Conservation (phyloP, 2,329 filamentous ascomycete species). For the Parastagonospora nodorum region DNA sequence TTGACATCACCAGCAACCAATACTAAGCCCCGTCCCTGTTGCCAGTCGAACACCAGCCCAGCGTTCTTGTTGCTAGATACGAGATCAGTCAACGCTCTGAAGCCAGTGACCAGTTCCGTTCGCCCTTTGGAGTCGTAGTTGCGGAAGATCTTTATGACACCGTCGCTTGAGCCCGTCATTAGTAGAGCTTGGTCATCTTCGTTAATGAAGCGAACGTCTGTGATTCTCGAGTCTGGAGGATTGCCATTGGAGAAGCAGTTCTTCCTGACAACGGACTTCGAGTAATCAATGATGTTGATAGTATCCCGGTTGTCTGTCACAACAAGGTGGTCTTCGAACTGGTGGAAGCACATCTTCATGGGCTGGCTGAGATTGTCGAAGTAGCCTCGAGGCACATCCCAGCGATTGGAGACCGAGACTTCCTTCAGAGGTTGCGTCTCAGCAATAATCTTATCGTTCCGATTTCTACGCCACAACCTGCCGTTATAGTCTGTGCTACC, state of each 20-base stretch:
- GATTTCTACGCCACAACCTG: constrained; percentile 85
- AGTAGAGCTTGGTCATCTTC: constrained; percentile 95
- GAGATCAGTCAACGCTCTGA: constrained; percentile 90
- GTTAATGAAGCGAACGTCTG: constrained; percentile 95
- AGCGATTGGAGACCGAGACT: constrained; percentile 80
- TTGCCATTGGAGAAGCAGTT: constrained; percentile 94
- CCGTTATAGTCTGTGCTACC: constrained; percentile 97
- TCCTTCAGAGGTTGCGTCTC: constrained; percentile 95
- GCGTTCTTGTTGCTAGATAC: constrained; percentile 93
- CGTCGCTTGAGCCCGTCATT: constrained; percentile 94
- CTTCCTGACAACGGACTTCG: constrained; percentile 65
- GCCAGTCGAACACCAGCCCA: constrained; percentile 97
- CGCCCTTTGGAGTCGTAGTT: constrained; percentile 80
- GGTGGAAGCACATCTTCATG: constrained; percentile 92
- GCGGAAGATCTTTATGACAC: constrained; percentile 89
- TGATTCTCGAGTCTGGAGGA: constrained; percentile 86
- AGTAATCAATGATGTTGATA: constrained; percentile 83
- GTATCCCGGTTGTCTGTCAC: constrained; percentile 93
- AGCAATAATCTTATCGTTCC: constrained; percentile 89
- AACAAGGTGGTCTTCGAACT: constrained; percentile 94
- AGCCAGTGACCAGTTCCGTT: constrained; percentile 86
- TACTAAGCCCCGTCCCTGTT: constrained; percentile 92
- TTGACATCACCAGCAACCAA: constrained; percentile 96
- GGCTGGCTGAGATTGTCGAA: constrained; percentile 91
- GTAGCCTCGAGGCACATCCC: constrained; percentile 82